Conservation (phyloP, 768 basidiomycete species). For the Galerina marginata region DNA sequence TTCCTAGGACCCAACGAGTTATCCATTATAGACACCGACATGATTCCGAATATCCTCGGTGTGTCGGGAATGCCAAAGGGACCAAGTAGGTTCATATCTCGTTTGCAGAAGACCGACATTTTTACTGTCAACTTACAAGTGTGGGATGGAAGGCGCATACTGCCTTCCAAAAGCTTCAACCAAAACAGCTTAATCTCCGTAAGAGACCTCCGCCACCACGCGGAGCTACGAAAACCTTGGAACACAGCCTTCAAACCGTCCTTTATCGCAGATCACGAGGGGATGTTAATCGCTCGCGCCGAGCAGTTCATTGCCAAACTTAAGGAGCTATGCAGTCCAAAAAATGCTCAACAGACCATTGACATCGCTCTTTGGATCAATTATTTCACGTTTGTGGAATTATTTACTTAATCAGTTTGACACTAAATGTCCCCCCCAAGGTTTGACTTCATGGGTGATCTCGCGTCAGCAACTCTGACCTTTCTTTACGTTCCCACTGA, state of each 20-base stretch:
- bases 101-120: not conserved
- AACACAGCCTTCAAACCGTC: conserved; percentile 40
- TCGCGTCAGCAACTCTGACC: conserved; percentile 33
- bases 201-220: conserved; percentile 38
- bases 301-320: conserved; percentile 30
- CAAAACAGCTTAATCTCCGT: conserved; percentile 32
- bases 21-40: conserved; percentile 38
- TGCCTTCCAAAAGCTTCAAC: conserved; percentile 19
- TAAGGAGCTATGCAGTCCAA: conserved; percentile 13
- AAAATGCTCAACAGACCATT: conserved; percentile 14
- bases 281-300: conserved; percentile 23
- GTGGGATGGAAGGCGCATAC: conserved; percentile 35
- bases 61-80: conserved; percentile 47
- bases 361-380: conserved; percentile 43
- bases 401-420: not conserved
- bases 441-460: conserved; percentile 45
- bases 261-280: conserved; percentile 34
- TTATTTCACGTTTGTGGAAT: conserved; percentile 40
- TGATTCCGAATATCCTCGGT: conserved; percentile 41
- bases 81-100: conserved; percentile 30
- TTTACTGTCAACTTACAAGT: conserved; percentile 17
- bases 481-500: not conserved
- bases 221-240: conserved; percentile 44
- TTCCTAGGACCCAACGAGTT: conserved; percentile 50
- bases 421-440: conserved; percentile 19